Base-by-base conservation (phyloP, 768 basidiomycete genomes). In the Rhizopogon vesiculosus region DNA sequence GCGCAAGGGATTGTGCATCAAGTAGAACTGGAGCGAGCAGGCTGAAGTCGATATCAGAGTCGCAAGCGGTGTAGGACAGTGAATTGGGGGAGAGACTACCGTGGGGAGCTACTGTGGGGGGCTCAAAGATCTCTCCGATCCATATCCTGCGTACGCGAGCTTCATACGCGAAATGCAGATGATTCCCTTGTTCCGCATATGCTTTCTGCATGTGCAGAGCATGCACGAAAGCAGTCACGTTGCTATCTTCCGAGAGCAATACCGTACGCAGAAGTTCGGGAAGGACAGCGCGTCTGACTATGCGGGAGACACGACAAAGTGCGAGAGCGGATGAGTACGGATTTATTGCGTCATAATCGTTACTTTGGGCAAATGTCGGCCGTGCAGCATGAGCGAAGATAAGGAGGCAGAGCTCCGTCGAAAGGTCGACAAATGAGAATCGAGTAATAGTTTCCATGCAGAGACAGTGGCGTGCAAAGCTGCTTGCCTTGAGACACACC, bases 251-350 rank as follows among this genome's bases (percentile, higher is more conserved):
- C 43, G 61, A 53, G 28, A 77, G 66, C 28, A 73, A 55, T 4
- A 78, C 72, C 13, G 72, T 76, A 53, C 71, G 66, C 15, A 77
- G 67, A 52, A 78, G 66, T 53, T 65, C 58, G 19, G 69, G 74
- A 69, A 78, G 75, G 25, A 68, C 62, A n/a, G 63, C 61, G 16
- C 61, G 65, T 15, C 74, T 69, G 28, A 77, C 48, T 22, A 51
- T 49, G 41, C 58, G 62, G 7, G 73, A 77, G 13, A 76, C 75
- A 13, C 54, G 59, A 31, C 69, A 66, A 22, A 78, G 64, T 7
- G 67, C 51, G 19, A 64, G 46, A 5, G 70, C 71, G 13, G 66
- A 69, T 18, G 60, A 55, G 50, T 64, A 66, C 15, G 51, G 33
- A 44, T 56, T 46, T 5, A 13, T 5, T 1, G n/a, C 18, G 18